Conservation (phyloP, 2,329 filamentous ascomycete genomes). For the Tolypocladium ophioglossoides region DNA sequence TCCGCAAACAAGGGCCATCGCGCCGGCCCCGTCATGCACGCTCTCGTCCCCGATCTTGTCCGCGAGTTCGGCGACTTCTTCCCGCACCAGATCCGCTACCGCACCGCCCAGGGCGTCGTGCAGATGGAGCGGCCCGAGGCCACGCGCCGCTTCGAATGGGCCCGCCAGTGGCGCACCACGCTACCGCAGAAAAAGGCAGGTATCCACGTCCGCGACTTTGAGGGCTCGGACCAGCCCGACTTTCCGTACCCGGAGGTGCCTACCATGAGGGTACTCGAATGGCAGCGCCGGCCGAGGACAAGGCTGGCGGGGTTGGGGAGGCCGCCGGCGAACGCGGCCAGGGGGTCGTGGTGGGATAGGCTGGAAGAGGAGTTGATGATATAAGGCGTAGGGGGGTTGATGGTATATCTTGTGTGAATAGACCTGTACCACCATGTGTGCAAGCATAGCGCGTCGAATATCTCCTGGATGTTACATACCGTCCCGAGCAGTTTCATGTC, state of each 20-base stretch:
- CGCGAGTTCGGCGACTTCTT: constrained; percentile 24
- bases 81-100: constrained; percentile 17
- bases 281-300: constrained; percentile 12
- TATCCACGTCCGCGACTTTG: constrained; percentile 3
- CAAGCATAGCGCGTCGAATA: background rate
- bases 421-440: background rate
- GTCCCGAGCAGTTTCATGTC: background rate
- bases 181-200: constrained; percentile 15
- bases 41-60: constrained; percentile 19
- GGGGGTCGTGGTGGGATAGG: constrained; percentile 16
- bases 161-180: constrained; percentile 10
- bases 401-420: background rate
- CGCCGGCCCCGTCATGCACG: constrained; percentile 8
- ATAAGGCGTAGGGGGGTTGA: constrained; percentile 5
- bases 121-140: constrained; percentile 12
- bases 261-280: constrained; percentile 12
- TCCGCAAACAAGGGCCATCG: constrained; percentile 12
- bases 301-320: constrained; percentile 9
- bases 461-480: background rate
- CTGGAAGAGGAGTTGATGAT: constrained; percentile 19
- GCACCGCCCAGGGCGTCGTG: constrained; percentile 20
- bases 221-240: constrained; percentile 7
- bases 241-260: constrained; percentile 14
- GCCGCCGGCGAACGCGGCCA: constrained; percentile 10
- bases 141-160: constrained; percentile 12